Evolutionary conservation across 495 filamentous ascomycete species (phyloP).

Genomic region (Aspergillus sparsus): DNA sequence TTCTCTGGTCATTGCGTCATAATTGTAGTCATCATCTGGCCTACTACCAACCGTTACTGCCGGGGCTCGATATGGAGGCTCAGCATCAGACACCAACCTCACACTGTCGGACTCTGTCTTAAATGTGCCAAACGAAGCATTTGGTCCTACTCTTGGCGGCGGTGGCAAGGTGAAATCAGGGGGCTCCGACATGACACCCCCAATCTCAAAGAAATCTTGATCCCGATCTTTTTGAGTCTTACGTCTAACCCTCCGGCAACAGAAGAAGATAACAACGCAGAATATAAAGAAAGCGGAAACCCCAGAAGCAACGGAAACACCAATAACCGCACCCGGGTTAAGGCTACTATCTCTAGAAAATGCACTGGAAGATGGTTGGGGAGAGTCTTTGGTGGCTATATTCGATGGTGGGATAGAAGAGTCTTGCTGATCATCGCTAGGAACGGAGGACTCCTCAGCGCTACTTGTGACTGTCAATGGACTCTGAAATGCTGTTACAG

Average conservation of each 20-base stretch:
- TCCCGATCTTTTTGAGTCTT: conserved; percentile 25
- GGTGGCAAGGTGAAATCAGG: conserved; percentile 35
- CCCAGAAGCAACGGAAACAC: conserved; percentile 45
- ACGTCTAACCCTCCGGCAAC: conserved; percentile 35
- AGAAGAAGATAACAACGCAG: conserved; percentile 40
- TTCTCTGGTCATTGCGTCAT: conserved; percentile 2
- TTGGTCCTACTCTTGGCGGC: conserved; percentile 22
- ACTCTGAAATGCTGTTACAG: conserved; percentile 19
- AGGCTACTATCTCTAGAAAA: conserved; percentile 23
- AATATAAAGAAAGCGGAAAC: conserved; percentile 43
- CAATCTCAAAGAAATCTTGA: conserved; percentile 45
- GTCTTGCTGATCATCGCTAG: conserved; percentile 7
- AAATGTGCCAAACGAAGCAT: conserved; percentile 15
- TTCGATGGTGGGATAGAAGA: conserved; percentile 11
- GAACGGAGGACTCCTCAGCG: conserved; percentile 6
- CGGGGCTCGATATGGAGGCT: conserved; percentile 21
- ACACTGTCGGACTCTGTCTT: conserved; percentile 20
- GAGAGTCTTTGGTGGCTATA: conserved; percentile 8
- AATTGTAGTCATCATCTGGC: conserved; percentile 13
- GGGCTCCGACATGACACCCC: conserved; percentile 46
- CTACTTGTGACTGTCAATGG: conserved; percentile 17
- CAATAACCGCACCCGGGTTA: conserved; percentile 40
- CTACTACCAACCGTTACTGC: conserved; percentile 22
- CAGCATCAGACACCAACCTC: conserved; percentile 26
- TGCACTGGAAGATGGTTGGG: background rate